phyloP scores from a whole-genome alignment of 495 filamentous ascomycete genomes.

The Staphylotrichum longicolle region DNA sequence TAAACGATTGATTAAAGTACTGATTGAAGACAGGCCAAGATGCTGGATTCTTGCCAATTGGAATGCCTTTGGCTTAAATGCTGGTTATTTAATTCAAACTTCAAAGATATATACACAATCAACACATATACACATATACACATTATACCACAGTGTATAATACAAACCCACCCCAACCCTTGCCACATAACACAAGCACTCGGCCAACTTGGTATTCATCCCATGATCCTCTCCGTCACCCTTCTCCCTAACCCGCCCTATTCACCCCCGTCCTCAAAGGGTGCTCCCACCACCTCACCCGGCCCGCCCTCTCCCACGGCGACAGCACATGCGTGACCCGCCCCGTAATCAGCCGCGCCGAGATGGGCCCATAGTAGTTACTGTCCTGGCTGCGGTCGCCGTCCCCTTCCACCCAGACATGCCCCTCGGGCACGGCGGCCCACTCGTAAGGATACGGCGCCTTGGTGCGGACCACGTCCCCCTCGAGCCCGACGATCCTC shows the following conservation, averaged over 20 bases:
- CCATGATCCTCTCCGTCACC: neutral
- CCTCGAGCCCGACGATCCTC: slow-evolving; percentile 66
- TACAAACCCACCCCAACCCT: too few relatives aligned
- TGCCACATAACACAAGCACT: too few relatives aligned
- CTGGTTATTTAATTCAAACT: too few relatives aligned
- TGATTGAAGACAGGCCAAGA: too few relatives aligned
- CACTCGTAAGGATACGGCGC: slow-evolving; percentile 57
- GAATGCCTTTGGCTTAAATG: too few relatives aligned
- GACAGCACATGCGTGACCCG: slow-evolving; percentile 60
- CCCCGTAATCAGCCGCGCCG: slow-evolving; percentile 60
- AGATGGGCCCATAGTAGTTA: slow-evolving; percentile 71
- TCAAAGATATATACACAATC: too few relatives aligned
- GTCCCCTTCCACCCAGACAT: slow-evolving; percentile 81
- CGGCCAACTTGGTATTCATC: too few relatives aligned
- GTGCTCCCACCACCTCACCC: slow-evolving; percentile 54
- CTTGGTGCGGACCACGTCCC: slow-evolving; percentile 63
- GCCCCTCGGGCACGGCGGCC: slow-evolving; percentile 63
- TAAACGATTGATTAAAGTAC: too few relatives aligned
- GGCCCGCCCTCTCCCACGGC: slow-evolving; percentile 53
- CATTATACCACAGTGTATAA: too few relatives aligned
- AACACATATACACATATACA: too few relatives aligned
- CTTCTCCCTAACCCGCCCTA: slow-evolving; percentile 1
- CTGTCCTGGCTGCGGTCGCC: slow-evolving; percentile 63
- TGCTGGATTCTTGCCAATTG: too few relatives aligned
- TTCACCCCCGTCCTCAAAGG: slow-evolving; percentile 20